Conservation (phyloP, 2,329 filamentous ascomycete genomes). For the Pseudocercospora fuligena region DNA sequence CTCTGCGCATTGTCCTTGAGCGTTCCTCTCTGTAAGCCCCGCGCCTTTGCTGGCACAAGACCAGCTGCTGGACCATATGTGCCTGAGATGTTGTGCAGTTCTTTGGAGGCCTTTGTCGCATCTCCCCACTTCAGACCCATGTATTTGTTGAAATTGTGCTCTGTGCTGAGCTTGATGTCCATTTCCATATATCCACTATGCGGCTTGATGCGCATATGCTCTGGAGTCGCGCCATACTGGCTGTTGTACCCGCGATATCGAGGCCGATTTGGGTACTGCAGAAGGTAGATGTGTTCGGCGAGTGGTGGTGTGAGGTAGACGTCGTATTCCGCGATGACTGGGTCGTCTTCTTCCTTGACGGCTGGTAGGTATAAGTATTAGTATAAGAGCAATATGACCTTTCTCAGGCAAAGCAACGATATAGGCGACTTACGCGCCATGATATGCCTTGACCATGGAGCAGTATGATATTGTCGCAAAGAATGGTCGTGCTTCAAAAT, state of each 20-base stretch:
- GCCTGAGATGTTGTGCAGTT: constrained; percentile 46
- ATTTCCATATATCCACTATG: constrained; percentile 84
- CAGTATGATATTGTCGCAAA: constrained; percentile 6
- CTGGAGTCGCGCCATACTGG: constrained; percentile 61
- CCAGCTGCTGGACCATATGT: constrained; percentile 55
- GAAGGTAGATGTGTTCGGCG: constrained; percentile 64
- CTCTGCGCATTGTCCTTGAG: constrained; percentile 54
- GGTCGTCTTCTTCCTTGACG: constrained; percentile 47
- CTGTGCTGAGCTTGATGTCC: constrained; percentile 80
- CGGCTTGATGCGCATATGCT: constrained; percentile 80
- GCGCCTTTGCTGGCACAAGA: constrained; percentile 42
- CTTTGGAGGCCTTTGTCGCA: constrained; percentile 57
- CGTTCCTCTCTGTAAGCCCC: constrained; percentile 17
- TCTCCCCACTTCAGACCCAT: constrained; percentile 85
- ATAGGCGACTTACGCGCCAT: constrained; percentile 33
- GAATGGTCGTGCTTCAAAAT: constrained; percentile 13
- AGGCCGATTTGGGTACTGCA: constrained; percentile 85
- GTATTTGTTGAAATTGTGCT: constrained; percentile 76
- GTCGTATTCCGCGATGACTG: constrained; percentile 67
- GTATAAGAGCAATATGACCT: constrained; percentile 9
- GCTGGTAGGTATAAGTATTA: constrained; percentile 20
- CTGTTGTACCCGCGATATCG: constrained; percentile 67
- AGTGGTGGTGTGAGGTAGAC: constrained; percentile 81
- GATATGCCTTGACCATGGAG: constrained; percentile 12
- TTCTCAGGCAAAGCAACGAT: constrained; percentile 13